Base-by-base conservation (phyloP, 345 rosid species). In the Sisymbrium altissimum region DNA sequence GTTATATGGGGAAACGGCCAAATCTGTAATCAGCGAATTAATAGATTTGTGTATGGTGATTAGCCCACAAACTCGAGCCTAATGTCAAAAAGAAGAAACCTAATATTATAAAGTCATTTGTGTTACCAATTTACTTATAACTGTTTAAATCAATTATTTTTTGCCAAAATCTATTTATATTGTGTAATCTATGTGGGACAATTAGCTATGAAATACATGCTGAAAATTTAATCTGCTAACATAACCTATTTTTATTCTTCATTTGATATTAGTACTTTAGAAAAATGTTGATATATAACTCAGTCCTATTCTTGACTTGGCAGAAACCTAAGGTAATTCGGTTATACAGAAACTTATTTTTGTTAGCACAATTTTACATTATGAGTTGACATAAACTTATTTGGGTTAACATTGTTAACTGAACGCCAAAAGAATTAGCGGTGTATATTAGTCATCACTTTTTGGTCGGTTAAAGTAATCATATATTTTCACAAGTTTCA, bases 41-140 rank as follows among this genome's bases (percentile, higher is more conserved):
- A 50, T 32, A 61, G 69, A 52, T 68, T 50, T 52, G 7, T 68
- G 79, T 75, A 50, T 55, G 79, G 69, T 10, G 49, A 68, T 41
- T 75, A 61, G 57, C 74, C 56, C 40, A 75, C 79, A 68, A 61
- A 60, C 54, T 74, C 45, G 61, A 17, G 68, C 38, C 6, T 74
- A 66, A 58, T 61, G 73, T 67, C 78, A 74, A 74, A 57, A 67
- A 74, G 77, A 65, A 56, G 78, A 66, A 65, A 65, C 65, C 77
- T 73, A 41, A 44, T n/a, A n/a, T 54, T 64, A 11, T 40, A 54
- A 64, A 36, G 13, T 5, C 29, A 56, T 65, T 65, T 55, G 19
- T 43, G 56, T 43, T 3, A 64, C 39, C 23, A 52, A 0, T n/a
- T 64, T 64, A 53, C 64, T 32, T 63, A 3, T 43, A 6, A 30